Conservation (phyloP, 352 stramenopile genomes). For the Plasmopara halstedii region DNA sequence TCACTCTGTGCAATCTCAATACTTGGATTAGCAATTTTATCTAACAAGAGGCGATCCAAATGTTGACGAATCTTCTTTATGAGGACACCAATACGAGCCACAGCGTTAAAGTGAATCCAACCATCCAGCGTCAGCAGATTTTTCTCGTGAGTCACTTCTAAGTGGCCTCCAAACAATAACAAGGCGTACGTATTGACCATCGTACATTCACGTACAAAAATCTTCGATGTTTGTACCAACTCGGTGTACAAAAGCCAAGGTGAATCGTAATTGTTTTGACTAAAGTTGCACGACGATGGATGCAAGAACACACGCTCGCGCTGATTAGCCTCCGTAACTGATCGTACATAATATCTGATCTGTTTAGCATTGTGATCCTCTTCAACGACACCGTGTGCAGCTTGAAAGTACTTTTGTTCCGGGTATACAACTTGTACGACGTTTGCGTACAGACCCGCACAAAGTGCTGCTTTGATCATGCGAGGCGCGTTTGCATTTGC, state of each 20-base stretch:
- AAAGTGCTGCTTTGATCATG: conserved; percentile 86
- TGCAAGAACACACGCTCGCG: conserved; percentile 95
- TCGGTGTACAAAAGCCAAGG: conserved; percentile 95
- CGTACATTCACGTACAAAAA: conserved; percentile 96
- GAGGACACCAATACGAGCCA: conserved; percentile 92
- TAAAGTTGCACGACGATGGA: conserved; percentile 89
- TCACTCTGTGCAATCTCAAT: conserved; percentile 87
- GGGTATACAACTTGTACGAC: conserved; percentile 85
- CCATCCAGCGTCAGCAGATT: conserved; percentile 76
- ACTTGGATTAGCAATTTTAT: conserved; percentile 91
- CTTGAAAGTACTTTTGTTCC: conserved; percentile 92
- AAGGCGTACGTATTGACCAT: conserved; percentile 96
- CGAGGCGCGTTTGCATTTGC: conserved; percentile 69
- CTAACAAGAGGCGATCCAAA: conserved; percentile 88
- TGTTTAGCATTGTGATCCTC: conserved; percentile 90
- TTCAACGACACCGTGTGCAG: conserved; percentile 84
- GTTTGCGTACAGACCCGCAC: conserved; percentile 75
- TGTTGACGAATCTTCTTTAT: conserved; percentile 93
- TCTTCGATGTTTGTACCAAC: conserved; percentile 94
- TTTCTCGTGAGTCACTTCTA: conserved; percentile 90
- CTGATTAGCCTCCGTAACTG: conserved; percentile 4
- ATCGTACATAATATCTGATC: conserved; percentile 89
- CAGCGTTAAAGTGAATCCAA: conserved; percentile 93
- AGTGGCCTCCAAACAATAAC: conserved; percentile 95
- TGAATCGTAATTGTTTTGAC: conserved; percentile 89